Base-by-base conservation (phyloP, 345 rosid species). In the Eutrema japonicum region DNA sequence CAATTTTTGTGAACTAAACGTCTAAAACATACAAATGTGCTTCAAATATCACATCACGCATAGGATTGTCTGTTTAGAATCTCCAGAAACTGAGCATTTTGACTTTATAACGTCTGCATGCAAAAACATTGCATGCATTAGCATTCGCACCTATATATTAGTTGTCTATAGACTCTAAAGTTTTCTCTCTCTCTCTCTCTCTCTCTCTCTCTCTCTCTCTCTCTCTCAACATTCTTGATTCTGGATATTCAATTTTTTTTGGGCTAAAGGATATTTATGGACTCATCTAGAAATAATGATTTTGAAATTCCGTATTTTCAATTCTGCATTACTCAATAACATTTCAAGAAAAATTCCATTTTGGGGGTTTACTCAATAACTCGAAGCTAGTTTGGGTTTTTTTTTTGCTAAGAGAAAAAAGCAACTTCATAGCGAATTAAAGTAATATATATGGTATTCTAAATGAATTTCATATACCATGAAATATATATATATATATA, bases 111-210 rank as follows among this genome's bases (percentile, higher is more conserved):
- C 66, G 61, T 70, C 76, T 77, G 80, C 76, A 70, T 64, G 76
- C 54, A 56, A 55, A 69, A 70, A 70, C 71, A 77, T 63, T 68
- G 76, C 80, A 77, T 77, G 80, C 80, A 77, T 77, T 77, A 70
- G 66, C 65, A 55, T 64, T 76, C 65, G 65, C 75, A 76, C 80
- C 76, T 76, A 70, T n/a, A n/a, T n/a, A n/a, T 57, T 77, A 70
- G 71, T 70, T 70, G 76, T 67, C 68, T 38, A 64, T 70, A 76
- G 76, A 71, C 71, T 47, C 71, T 18, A 70, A 64, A 49, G 75
- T 40, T 48, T 33, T 74, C 71, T 46, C 46, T 45, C 47, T 55
- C 47, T 45, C 47, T 55, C 64, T 55, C 35, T 72, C 68, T 50
- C 51, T 53, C 50, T 22, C 59, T 32, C 61, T 9, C 73, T 73